Base-by-base conservation (phyloP, 2,329 filamentous ascomycete species). In the Fusarium pseudograminearum region DNA sequence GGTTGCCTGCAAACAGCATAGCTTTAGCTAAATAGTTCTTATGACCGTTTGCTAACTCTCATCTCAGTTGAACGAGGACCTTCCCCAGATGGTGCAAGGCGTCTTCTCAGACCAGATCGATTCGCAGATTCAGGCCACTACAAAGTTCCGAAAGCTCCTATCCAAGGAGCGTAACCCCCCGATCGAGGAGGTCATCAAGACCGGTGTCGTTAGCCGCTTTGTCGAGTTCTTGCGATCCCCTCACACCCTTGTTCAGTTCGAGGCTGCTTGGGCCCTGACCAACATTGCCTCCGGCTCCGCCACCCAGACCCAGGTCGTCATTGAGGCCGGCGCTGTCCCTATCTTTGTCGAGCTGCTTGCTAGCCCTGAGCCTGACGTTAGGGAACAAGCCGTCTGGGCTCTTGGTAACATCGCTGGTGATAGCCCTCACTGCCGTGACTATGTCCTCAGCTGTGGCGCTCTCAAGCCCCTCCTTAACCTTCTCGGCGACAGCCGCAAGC, bases 31-130 rank as follows among this genome's bases (percentile, higher is more conserved):
- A 18, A 42, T 14, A 31, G 45, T 20, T 65, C 36, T 47, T 63
- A 33, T 65, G 57, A 47, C 20, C 40, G 34, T 57, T 53, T 62
- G 53, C 73, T 75, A 62, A 75, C 60, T 47, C 30, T 40, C 66
- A 36, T 59, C 71, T 33, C 56, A 99, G 96, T 87, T 99, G 80
- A 97, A 96, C 80, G 94, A 98, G 83, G 96, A 99, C 80, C 93
- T 99, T 74, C 96, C 96, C 76, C 91, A 96, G 84, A 99, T 99
- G 96, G 96, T 98, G 68, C 88, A 92, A 78, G 96, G 96, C 69
- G 96, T 99, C 78, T 98, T 99, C 85, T 99, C 96, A 71, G 95
- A 99, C 72, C 94, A 98, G 83, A 98, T 99, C 82, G 96, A 99
- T 79, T 89, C 92, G 74, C 96, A 99, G 83, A 99, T 99, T 76